phyloP scores from a whole-genome alignment of 2,329 filamentous ascomycete genomes.

The Raffaelea deltoideospora region DNA sequence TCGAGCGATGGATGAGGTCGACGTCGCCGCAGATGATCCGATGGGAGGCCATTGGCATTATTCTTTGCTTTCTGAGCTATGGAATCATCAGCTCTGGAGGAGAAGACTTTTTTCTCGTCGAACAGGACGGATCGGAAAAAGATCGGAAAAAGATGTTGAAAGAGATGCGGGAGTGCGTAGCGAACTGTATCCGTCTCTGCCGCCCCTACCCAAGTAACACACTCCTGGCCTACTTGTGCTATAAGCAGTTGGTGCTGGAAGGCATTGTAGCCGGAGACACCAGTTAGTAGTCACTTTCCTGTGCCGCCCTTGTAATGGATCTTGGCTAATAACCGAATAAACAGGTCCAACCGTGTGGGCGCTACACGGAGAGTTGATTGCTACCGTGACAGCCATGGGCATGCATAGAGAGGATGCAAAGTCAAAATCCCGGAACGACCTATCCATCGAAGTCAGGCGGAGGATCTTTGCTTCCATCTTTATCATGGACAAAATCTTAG shows the following conservation, averaged over 20 bases:
- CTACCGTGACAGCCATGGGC: not conserved
- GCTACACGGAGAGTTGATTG: not conserved
- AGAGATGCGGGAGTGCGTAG: not conserved
- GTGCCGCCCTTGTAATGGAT: not conserved
- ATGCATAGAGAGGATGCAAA: not conserved
- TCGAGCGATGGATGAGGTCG: not conserved
- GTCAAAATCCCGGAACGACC: not conserved
- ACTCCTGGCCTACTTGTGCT: not conserved
- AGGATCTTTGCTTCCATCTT: not conserved
- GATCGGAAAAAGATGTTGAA: not conserved
- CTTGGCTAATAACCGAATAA: not conserved
- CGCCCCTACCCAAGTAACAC: not conserved
- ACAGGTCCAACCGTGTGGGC: not conserved
- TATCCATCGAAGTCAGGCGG: not conserved
- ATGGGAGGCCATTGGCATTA: not conserved
- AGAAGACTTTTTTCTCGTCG: conserved; percentile 1
- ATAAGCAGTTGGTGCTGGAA: not conserved
- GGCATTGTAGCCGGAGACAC: not conserved
- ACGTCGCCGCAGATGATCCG: not conserved
- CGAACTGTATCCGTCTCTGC: not conserved
- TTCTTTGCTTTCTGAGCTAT: not conserved
- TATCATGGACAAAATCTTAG: not conserved
- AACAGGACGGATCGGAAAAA: not conserved
- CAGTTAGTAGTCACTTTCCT: not conserved
- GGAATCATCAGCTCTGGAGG: not conserved